Percentiles rank a stretch among this genome's conserved stretches.
These are phyloP conservation scores for Calonectria pauciramosa DNA, from an alignment of 2,329 filamentous ascomycete genomes.

Conservation along the genomic window DNA sequence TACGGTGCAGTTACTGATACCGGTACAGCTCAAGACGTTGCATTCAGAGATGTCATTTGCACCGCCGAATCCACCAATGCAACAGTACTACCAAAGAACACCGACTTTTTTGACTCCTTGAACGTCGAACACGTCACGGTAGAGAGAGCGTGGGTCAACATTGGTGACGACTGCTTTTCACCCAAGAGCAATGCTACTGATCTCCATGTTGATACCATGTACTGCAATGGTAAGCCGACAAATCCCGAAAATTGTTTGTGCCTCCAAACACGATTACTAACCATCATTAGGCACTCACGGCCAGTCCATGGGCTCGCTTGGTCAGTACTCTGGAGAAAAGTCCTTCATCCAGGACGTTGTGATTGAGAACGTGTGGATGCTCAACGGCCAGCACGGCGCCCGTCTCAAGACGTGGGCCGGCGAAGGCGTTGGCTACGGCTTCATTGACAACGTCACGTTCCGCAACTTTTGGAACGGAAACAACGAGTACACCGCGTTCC, in stretches of 20 bases:
- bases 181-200: conserved; percentile 43
- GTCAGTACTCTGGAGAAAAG: conserved; percentile 40
- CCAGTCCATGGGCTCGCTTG: conserved; percentile 42
- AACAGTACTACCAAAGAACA: conserved; percentile 41
- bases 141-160: conserved; percentile 42
- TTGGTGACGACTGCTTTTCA: conserved; percentile 44
- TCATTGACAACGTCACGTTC: conserved; percentile 44
- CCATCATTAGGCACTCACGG: conserved; percentile 31
- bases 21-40: conserved; percentile 34
- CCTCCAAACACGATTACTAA: not conserved
- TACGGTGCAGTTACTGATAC: not conserved
- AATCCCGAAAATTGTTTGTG: not conserved
- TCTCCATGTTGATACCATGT: conserved; percentile 62
- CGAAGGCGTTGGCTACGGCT: conserved; percentile 39
- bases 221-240: conserved; percentile 47
- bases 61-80: conserved; percentile 42
- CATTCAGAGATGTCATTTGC: conserved; percentile 41
- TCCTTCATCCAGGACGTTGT: conserved; percentile 42
- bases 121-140: conserved; percentile 39
- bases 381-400: conserved; percentile 42
- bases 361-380: conserved; percentile 45
- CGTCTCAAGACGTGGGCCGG: conserved; percentile 45
- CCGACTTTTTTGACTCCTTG: conserved; percentile 42
- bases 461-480: conserved; percentile 43
- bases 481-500: conserved; percentile 42